phyloP scores from a whole-genome alignment of 306 rosid species.

The barrel medic (Medicago truncatula) region MtrunA17r5.0-ANR NC_053045.1:38570001-38570500 shows the following conservation, averaged over 20 bases:
- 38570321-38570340: conserved; percentile 22
- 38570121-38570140: no score
- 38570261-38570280: conserved; percentile 39
- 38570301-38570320: conserved; percentile 37
- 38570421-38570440: conserved; percentile 42
- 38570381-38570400: not conserved
- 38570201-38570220: conserved; percentile 20
- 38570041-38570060: no score
- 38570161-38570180: no score
- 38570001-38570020: no score
- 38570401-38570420: conserved; percentile 35
- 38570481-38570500: not conserved
- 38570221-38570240: conserved; percentile 41
- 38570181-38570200: not conserved
- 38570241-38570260: conserved; percentile 38
- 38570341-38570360: conserved; percentile 41
- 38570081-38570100: no score
- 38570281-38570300: conserved; percentile 53
- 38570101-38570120: no score
- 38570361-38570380: conserved; percentile 31
- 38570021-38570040: no score
- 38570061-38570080: no score
- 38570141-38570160: no score
- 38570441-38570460: conserved; percentile 48
- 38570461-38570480: conserved; percentile 26